A percentile compares a stretch with the other conserved stretches of the same genome.
These are phyloP conservation scores for Hebeloma cylindrosporum DNA, from an alignment of 768 basidiomycete genomes.

Conservation along the genomic window DNA sequence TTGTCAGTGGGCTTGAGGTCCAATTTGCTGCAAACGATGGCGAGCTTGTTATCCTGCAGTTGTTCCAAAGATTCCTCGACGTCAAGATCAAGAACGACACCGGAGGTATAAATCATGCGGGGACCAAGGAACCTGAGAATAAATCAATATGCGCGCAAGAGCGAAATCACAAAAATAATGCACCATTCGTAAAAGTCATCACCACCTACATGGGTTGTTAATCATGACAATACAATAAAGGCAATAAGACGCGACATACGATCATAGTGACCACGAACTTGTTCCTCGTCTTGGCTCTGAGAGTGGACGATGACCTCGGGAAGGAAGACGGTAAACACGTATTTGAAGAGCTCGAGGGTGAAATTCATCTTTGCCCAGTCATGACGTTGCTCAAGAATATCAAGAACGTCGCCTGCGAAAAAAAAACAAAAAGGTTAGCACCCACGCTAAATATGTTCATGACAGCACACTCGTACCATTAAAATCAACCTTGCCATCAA, in stretches of 20 bases:
- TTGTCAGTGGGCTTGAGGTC: slow-evolving; percentile 84
- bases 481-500: slow-evolving; percentile 94
- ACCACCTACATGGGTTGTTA: slow-evolving; percentile 52
- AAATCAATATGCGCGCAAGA: not conserved
- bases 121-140: slow-evolving; percentile 83
- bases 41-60: slow-evolving; percentile 97
- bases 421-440: slow-evolving; percentile 12
- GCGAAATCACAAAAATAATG: slow-evolving; percentile 9
- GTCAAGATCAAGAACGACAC: slow-evolving; percentile 72
- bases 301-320: slow-evolving; percentile 96
- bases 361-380: slow-evolving; percentile 95
- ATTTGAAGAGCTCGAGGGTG: slow-evolving; percentile 90
- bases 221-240: not conserved
- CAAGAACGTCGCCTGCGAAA: slow-evolving; percentile 81
- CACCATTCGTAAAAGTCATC: slow-evolving; percentile 96
- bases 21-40: slow-evolving; percentile 93
- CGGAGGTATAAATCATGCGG: slow-evolving; percentile 97
- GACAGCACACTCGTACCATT: slow-evolving; percentile 60
- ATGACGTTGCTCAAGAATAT: slow-evolving; percentile 90
- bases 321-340: slow-evolving; percentile 81
- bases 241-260: slow-evolving; percentile 43
- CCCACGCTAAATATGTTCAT: not conserved
- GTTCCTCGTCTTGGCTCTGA: slow-evolving; percentile 89
- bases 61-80: slow-evolving; percentile 83
- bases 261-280: slow-evolving; percentile 96